A percentile compares a stretch with the other conserved stretches of the same genome.
phyloP scores from a whole-genome alignment of 2,329 filamentous ascomycete genomes.

The Fusarium avenaceum region DNA sequence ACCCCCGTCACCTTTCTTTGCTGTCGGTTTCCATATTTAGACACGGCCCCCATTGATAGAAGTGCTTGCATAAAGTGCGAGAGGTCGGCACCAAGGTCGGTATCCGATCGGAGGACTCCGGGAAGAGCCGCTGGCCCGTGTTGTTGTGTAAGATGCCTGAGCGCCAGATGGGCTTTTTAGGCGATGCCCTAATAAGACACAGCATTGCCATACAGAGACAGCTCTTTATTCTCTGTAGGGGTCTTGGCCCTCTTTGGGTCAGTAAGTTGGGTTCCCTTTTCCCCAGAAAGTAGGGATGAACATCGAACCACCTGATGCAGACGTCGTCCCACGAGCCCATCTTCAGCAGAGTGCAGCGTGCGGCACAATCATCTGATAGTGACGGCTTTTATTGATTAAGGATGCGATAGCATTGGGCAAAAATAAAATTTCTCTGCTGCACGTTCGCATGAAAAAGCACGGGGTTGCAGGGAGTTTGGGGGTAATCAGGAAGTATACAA shows the following conservation, averaged over 20 bases:
- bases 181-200: slow-evolving; percentile 16
- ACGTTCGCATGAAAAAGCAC: slow-evolving; percentile 34
- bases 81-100: slow-evolving; percentile 28
- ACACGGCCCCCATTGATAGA: slow-evolving; percentile 22
- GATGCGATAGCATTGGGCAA: slow-evolving; percentile 17
- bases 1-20: slow-evolving; percentile 8
- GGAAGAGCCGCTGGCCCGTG: slow-evolving; percentile 47
- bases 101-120: slow-evolving; percentile 36
- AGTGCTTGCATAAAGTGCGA: slow-evolving; percentile 35
- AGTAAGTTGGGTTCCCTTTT: slow-evolving; percentile 27
- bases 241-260: slow-evolving; percentile 23
- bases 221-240: slow-evolving; percentile 36
- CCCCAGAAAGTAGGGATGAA: slow-evolving; percentile 46
- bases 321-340: slow-evolving; percentile 43
- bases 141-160: slow-evolving; percentile 26
- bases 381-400: slow-evolving; percentile 32
- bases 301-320: slow-evolving; percentile 49
- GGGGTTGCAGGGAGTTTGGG: slow-evolving; percentile 17
- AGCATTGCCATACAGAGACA: slow-evolving; percentile 37
- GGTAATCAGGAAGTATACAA: slow-evolving; percentile 41
- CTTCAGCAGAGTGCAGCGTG: slow-evolving; percentile 21
- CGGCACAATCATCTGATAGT: slow-evolving; percentile 46
- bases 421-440: slow-evolving; percentile 23
- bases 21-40: slow-evolving; percentile 19
- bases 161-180: slow-evolving; percentile 19